phyloP scores from a whole-genome alignment of 345 rosid species.

The Carallia brachiata region DNA sequence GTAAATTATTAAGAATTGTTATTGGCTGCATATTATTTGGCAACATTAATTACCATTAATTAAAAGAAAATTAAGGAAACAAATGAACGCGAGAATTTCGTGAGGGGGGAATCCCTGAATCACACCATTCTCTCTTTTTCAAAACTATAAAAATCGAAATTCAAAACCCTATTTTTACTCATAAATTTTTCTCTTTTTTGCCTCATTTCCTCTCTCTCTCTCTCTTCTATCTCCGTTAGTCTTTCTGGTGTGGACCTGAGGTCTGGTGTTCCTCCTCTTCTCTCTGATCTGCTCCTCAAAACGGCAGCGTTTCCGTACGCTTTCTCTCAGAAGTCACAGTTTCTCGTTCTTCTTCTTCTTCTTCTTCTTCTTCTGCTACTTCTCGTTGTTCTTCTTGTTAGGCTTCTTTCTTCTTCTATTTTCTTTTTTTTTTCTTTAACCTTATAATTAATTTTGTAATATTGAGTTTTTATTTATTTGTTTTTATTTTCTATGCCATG shows the following conservation, averaged over 20 bases:
- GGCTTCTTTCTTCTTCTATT: too few relatives aligned
- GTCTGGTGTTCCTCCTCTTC: neutral
- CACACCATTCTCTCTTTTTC: too few relatives aligned
- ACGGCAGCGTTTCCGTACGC: too few relatives aligned
- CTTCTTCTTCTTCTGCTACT: neutral
- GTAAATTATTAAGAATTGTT: too few relatives aligned
- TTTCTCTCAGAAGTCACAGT: conserved; percentile 3
- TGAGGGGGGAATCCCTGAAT: neutral
- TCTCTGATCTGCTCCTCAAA: neutral
- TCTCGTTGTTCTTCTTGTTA: too few relatives aligned
- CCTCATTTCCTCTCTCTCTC: neutral
- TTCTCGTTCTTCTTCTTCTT: conserved; percentile 1
- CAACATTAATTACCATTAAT: neutral
- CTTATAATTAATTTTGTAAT: too few relatives aligned
- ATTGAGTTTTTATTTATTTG: too few relatives aligned
- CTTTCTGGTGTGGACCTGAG: too few relatives aligned
- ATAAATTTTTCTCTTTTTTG: neutral
- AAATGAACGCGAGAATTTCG: neutral
- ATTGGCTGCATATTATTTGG: too few relatives aligned
- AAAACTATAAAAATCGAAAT: neutral
- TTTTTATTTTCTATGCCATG: too few relatives aligned
- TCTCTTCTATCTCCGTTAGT: neutral
- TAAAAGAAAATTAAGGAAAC: neutral
- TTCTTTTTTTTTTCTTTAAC: too few relatives aligned
- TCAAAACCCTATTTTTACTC: neutral